phyloP scores from a whole-genome alignment of 768 basidiomycete genomes.

The Psilocybe sp. region DNA sequence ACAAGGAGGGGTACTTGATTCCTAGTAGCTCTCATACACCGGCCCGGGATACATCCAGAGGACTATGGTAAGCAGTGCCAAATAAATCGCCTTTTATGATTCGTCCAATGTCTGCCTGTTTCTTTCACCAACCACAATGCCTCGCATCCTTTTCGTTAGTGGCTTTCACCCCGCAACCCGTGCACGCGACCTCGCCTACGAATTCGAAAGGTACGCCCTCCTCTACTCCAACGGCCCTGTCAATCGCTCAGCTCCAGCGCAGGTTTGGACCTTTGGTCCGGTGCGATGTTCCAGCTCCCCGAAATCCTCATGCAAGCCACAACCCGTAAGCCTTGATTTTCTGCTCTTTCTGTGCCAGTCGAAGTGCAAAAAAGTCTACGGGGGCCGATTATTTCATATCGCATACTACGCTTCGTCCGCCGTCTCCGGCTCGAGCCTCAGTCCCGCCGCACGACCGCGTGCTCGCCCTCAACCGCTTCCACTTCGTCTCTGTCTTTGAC shows the following conservation, averaged over 20 bases:
- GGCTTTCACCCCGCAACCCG: slow-evolving; percentile 83
- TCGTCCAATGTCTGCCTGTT: no score
- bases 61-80: no score
- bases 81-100: no score
- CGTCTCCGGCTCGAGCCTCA: slow-evolving; percentile 3
- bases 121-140: slow-evolving; percentile 33
- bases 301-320: slow-evolving; percentile 68
- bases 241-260: slow-evolving; percentile 3
- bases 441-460: background rate
- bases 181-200: slow-evolving; percentile 79
- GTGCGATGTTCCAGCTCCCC: slow-evolving; percentile 87
- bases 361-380: slow-evolving; percentile 10
- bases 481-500: slow-evolving; percentile 9
- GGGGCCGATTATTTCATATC: slow-evolving; percentile 10
- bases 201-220: slow-evolving; percentile 74
- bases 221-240: background rate
- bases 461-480: slow-evolving; percentile 10
- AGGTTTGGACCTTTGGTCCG: slow-evolving; percentile 83
- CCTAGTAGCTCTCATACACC: no score
- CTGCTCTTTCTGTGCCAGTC: slow-evolving; percentile 20
- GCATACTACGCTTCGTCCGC: slow-evolving; percentile 4
- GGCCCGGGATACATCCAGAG: no score
- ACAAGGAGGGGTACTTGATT: no score
- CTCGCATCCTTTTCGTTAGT: slow-evolving; percentile 84
- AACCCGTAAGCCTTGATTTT: slow-evolving; percentile 66